Evolutionary conservation across 805 yeast species (phyloP), one percentile per base, ranked within the genome.

Genomic region (Teunomyces panamensis): DNA sequence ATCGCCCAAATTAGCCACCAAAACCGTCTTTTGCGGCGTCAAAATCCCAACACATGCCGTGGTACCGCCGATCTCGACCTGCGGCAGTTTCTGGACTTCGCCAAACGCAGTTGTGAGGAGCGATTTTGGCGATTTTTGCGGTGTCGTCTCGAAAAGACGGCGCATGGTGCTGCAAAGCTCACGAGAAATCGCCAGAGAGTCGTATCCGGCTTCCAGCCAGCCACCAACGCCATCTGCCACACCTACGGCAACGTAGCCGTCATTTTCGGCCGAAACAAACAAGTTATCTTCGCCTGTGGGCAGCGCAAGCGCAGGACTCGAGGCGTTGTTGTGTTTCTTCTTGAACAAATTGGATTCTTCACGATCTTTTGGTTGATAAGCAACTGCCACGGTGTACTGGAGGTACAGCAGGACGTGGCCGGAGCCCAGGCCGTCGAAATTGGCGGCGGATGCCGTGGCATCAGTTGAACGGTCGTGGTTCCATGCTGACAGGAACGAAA

Each of bases 211-310:
- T 51, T 88, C 94, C 1, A 87, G 80, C 97, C 98, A 92, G 3
- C 98, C 98, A 11, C 98, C 98, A 3, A 94, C 98, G 10, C 99
- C 99, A 68, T 92, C 99, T 5, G 97, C 86, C 3, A 87, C 94
- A 17, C 92, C 95, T n/a, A 83, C 75, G 4, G 85, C 79, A 0
- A 84, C 52, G 27, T 65, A 67, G 2, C 76, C 73, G 43, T 69
- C 68, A 1, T 17, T 26, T 14, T 59, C 64, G 27, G 68, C 68
- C 7, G 80, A 74, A 26, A 83, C 71, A 49, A 87, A 81, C 56
- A 75, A 82, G 59, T 84, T 87, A 59, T 87, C 95, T 59, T 87
- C 95, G 3, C 95, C 95, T 2, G 89, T 77, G 4, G 87, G 82
- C 5, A 74, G 69, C 35, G 56, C 52, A 33, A 60, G 48, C 1